A percentile compares a stretch with the other conserved stretches of the same genome.
phyloP scores from a whole-genome alignment of 257 asterid species.

The Nicotiana paniculata region DNA sequence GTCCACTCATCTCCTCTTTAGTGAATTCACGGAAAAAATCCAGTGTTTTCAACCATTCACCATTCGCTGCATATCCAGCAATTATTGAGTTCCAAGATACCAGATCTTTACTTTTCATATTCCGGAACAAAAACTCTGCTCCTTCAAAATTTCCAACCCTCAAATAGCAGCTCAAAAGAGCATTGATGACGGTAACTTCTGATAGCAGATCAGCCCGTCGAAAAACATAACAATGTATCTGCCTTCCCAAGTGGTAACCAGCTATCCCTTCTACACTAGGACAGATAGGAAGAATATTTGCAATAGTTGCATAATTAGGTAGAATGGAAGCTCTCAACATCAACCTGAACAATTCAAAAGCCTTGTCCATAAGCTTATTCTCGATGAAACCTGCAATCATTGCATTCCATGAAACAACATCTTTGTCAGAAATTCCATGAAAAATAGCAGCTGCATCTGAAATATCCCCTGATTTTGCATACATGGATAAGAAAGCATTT shows the following conservation, averaged over 20 bases:
- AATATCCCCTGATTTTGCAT: constrained; percentile 57
- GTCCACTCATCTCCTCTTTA: constrained; percentile 23
- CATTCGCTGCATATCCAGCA: constrained; percentile 58
- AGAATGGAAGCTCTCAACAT: constrained; percentile 37
- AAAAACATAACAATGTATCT: constrained; percentile 58
- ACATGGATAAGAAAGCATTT: constrained; percentile 73
- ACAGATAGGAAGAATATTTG: constrained; percentile 52
- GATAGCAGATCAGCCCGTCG: constrained; percentile 42
- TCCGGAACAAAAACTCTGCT: constrained; percentile 45
- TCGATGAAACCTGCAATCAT: constrained; percentile 65
- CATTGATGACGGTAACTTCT: constrained; percentile 45
- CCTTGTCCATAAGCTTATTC: constrained; percentile 44
- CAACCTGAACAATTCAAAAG: constrained; percentile 40
- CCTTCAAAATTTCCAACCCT: constrained; percentile 39
- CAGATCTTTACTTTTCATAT: constrained; percentile 47
- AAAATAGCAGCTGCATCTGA: constrained; percentile 53
- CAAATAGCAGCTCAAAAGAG: constrained; percentile 67
- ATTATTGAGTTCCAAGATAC: constrained; percentile 81
- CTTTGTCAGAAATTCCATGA: constrained; percentile 52
- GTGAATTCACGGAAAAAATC: constrained; percentile 37
- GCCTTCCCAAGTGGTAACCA: constrained; percentile 40
- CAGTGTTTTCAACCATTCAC: constrained; percentile 51
- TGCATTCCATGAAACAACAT: constrained; percentile 79
- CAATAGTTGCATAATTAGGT: constrained; percentile 75
- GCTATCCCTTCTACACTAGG: constrained; percentile 30